Evolutionary conservation across 192 early-diverging fungal species (phyloP).

Genomic region (Chytriomyces confervae): DNA sequence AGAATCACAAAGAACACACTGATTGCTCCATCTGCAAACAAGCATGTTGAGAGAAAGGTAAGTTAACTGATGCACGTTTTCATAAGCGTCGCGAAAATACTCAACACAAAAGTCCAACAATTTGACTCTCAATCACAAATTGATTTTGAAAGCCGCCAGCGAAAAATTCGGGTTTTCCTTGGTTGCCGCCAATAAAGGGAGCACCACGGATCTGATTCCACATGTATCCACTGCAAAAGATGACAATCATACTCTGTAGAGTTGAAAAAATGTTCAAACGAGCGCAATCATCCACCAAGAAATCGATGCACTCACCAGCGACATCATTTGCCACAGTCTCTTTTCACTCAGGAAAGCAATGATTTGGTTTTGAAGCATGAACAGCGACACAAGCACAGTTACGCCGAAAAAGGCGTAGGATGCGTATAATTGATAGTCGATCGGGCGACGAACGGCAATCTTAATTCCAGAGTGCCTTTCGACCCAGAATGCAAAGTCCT

Average conservation of each 20-base stretch:
- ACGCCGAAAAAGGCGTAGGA: slow-evolving; percentile 46
- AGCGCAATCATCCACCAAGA: neutral
- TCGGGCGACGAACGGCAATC: slow-evolving; percentile 58
- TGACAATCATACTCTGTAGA: slow-evolving; percentile 60
- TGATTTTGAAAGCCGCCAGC: slow-evolving; percentile 72
- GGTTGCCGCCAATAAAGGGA: slow-evolving; percentile 61
- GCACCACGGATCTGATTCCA: slow-evolving; percentile 84
- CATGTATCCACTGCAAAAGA: slow-evolving; percentile 83
- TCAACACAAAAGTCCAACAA: slow-evolving; percentile 73
- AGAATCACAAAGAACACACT: slow-evolving; percentile 62
- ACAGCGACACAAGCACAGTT: slow-evolving; percentile 37
- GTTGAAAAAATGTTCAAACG: neutral
- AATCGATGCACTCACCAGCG: slow-evolving; percentile 49
- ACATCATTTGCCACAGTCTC: slow-evolving; percentile 60
- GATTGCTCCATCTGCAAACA: slow-evolving; percentile 62
- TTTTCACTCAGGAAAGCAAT: slow-evolving; percentile 57
- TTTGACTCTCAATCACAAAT: slow-evolving; percentile 73
- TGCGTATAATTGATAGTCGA: slow-evolving; percentile 58
- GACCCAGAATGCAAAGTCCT: slow-evolving; percentile 67
- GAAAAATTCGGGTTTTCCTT: slow-evolving; percentile 65
- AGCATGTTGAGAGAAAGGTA: slow-evolving; percentile 1
- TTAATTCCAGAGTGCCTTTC: slow-evolving; percentile 47
- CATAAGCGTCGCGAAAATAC: neutral
- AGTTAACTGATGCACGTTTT: neutral
- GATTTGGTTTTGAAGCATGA: slow-evolving; percentile 51